These are phyloP conservation scores for Candolleomyces eurysporus DNA, from an alignment of 768 basidiomycete genomes.

Conservation along the genomic window DNA sequence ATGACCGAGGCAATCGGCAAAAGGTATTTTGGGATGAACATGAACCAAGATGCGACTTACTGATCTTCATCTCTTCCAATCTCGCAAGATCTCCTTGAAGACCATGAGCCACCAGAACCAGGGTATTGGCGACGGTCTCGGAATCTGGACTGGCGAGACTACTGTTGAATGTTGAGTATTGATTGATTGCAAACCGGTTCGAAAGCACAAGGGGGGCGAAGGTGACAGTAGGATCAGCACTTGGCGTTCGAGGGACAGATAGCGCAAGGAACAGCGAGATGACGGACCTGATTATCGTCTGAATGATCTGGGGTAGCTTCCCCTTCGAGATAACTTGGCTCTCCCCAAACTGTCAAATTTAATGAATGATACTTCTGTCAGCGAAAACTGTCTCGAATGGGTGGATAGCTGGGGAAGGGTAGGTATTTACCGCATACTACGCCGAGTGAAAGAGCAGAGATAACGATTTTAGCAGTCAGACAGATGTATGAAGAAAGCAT, in stretches of 20 bases:
- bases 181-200: too few species aligned
- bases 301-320: slow-evolving; percentile 70
- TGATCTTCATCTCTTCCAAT: slow-evolving; percentile 78
- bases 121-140: slow-evolving; percentile 63
- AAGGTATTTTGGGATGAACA: not conserved
- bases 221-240: slow-evolving; percentile 7
- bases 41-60: slow-evolving; percentile 38
- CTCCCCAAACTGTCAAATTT: slow-evolving; percentile 62
- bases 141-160: slow-evolving; percentile 76
- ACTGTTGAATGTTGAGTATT: slow-evolving; percentile 30
- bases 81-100: slow-evolving; percentile 53
- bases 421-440: slow-evolving; percentile 62
- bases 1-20: too few species aligned
- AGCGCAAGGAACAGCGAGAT: slow-evolving; percentile 5
- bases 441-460: slow-evolving; percentile 10
- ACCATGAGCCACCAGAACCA: slow-evolving; percentile 71
- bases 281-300: slow-evolving; percentile 65
- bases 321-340: slow-evolving; percentile 65
- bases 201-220: too few species aligned
- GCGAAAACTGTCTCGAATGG: too few species aligned
- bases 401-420: not conserved
- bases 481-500: not conserved
- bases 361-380: too few species aligned
- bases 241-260: not conserved
- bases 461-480: slow-evolving; percentile 5